These are phyloP conservation scores for Cucurbita moschata DNA, from an alignment of 306 rosid species.

Conservation along the genomic window DNA sequence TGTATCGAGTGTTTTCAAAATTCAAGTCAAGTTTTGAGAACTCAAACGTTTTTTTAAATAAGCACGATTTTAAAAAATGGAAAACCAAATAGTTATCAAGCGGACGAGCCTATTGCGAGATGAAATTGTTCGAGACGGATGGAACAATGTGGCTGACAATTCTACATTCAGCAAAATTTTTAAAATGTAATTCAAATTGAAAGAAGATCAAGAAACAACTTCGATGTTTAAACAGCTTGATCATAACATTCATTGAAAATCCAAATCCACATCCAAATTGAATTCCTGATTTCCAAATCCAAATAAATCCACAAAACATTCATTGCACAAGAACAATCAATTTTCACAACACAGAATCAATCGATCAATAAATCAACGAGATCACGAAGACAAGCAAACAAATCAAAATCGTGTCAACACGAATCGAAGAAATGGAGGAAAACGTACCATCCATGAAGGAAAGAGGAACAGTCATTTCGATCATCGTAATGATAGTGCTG, in stretches of 20 bases:
- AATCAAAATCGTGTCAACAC: neutral
- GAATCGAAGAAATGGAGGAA: neutral
- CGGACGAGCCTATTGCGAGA: neutral
- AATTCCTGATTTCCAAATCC: neutral
- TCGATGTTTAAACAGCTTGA: no score
- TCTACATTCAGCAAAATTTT: neutral
- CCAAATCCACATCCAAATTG: no score
- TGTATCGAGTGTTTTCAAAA: neutral
- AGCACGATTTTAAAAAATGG: neutral
- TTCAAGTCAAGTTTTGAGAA: neutral
- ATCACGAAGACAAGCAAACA: neutral
- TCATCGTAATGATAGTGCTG: conserved; percentile 8
- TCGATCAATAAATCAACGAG: neutral
- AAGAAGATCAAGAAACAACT: neutral
- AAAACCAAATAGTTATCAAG: neutral
- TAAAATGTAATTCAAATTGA: neutral
- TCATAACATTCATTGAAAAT: no score
- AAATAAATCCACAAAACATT: neutral
- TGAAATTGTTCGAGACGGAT: neutral
- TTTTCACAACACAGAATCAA: neutral
- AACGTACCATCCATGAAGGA: conserved; percentile 60
- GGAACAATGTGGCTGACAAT: neutral
- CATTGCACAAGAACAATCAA: neutral
- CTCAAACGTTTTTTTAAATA: neutral
- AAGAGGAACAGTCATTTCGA: conserved; percentile 25